Conservation (phyloP, 2,329 filamentous ascomycete genomes). For the Apiospora phragmitis region DNA sequence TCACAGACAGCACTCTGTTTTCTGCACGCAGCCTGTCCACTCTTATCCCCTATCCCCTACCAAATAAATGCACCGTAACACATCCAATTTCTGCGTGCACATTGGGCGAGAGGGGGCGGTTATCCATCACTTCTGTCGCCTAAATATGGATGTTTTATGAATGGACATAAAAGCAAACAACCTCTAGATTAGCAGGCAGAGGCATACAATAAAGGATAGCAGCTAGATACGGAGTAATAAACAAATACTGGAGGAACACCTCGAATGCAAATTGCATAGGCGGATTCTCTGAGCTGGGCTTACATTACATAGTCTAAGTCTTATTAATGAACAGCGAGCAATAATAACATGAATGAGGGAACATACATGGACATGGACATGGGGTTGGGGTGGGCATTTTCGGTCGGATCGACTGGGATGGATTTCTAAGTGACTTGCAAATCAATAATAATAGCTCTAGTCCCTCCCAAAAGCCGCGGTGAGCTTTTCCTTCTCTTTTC, state of each 20-base stretch:
- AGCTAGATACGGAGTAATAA: background rate
- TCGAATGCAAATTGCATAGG: background rate
- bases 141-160: background rate
- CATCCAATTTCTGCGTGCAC: background rate
- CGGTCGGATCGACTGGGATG: background rate
- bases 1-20: background rate
- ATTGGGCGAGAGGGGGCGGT: background rate
- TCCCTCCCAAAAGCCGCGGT: background rate
- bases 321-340: background rate
- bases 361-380: too few relatives aligned
- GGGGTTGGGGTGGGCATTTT: background rate
- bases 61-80: background rate
- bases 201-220: background rate
- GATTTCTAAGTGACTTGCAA: constrained; percentile 3
- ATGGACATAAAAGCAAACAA: too few relatives aligned
- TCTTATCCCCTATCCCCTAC: background rate
- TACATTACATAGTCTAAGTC: background rate
- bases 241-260: background rate
- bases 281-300: background rate
- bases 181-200: background rate
- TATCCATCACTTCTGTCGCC: background rate
- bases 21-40: background rate
- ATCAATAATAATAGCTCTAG: constrained; percentile 7
- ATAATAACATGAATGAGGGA: background rate
- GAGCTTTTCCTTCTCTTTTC: constrained; percentile 5